Evolutionary conservation across 805 yeast genomes (phyloP).

Genomic region (Barnettozyma californica): DNA sequence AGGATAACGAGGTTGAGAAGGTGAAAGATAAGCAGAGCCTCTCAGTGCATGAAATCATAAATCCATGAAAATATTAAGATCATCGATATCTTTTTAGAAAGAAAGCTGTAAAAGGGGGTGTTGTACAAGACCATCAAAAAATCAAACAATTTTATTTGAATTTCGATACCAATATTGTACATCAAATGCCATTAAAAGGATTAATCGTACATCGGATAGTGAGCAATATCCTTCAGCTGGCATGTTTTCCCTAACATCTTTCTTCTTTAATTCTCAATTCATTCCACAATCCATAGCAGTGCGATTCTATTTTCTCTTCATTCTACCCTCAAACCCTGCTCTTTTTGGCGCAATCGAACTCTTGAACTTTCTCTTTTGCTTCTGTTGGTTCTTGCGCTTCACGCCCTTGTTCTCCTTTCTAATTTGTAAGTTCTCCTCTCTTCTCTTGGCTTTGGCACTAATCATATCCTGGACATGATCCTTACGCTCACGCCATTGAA

Average conservation of each 20-base stretch:
- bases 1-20: neutral
- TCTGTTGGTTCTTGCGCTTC: slow-evolving; percentile 67
- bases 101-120: neutral
- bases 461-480: slow-evolving; percentile 72
- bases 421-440: slow-evolving; percentile 85
- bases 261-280: neutral
- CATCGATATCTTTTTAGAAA: neutral
- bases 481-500: slow-evolving; percentile 90
- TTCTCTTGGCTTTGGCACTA: slow-evolving; percentile 71
- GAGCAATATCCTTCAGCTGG: neutral
- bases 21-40: neutral
- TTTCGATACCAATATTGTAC: neutral
- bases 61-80: neutral
- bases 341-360: slow-evolving; percentile 50
- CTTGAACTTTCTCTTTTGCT: slow-evolving; percentile 58
- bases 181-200: neutral
- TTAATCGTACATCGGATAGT: neutral
- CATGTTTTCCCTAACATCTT: neutral
- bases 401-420: slow-evolving; percentile 83
- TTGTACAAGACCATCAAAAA: neutral
- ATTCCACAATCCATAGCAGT: neutral
- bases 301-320: slow-evolving; percentile 14
- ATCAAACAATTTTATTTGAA: neutral
- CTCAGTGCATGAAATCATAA: neutral
- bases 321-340: slow-evolving; percentile 88